A percentile compares a stretch with the other conserved stretches of the same genome.
phyloP scores from a whole-genome alignment of 805 yeast species.

The Schizosaccharomyces pombe region DNA sequence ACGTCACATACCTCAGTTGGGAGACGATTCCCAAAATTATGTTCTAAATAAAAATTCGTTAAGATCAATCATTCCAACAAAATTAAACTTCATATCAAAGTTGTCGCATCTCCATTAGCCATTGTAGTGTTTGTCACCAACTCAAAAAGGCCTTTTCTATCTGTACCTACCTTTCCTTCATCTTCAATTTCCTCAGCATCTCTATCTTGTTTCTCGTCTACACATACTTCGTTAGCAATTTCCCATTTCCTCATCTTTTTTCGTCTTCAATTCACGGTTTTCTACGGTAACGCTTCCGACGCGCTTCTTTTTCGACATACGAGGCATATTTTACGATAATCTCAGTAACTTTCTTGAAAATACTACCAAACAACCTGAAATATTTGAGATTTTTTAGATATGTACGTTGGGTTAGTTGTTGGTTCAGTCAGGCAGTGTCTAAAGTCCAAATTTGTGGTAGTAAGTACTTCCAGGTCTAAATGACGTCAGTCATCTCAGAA shows the following conservation, averaged over 20 bases:
- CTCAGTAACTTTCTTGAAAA: not conserved
- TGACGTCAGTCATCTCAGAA: no score
- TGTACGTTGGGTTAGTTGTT: no score
- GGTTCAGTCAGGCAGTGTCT: no score
- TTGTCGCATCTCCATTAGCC: not conserved
- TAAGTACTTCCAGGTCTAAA: no score
- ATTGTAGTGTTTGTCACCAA: not conserved
- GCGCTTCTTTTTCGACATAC: not conserved
- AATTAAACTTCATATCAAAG: not conserved
- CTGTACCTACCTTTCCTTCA: not conserved
- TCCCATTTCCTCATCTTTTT: not conserved
- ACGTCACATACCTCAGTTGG: not conserved
- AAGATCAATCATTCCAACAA: not conserved
- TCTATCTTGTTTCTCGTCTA: not conserved
- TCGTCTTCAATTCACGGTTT: no score
- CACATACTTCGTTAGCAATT: not conserved
- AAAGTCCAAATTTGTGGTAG: no score
- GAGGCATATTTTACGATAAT: not conserved
- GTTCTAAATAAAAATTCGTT: not conserved
- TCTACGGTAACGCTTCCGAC: no score
- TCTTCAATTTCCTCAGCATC: constrained; percentile 4
- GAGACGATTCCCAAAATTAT: not conserved
- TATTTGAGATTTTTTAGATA: not conserved
- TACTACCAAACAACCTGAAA: not conserved
- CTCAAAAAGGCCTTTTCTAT: not conserved